These are phyloP conservation scores for Eimeria brunetti DNA, from an alignment of 169 alveolate species.

Conservation along the genomic window DNA sequence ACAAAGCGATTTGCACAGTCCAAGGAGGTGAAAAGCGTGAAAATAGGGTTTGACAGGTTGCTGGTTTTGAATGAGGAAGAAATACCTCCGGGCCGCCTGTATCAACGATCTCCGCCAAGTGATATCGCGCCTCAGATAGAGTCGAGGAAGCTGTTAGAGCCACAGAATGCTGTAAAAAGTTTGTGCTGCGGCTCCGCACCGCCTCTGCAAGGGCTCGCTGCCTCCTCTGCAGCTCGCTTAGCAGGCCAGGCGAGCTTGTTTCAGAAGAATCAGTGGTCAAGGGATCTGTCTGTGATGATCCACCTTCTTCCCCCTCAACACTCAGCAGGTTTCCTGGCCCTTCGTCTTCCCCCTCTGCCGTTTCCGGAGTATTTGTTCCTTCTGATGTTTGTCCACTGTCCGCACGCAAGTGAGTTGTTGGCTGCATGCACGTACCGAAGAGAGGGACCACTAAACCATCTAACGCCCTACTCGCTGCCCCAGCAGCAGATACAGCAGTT, in stretches of 20 bases:
- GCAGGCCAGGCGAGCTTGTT: constrained; percentile 7
- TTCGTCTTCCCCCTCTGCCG: background rate
- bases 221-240: constrained; percentile 45
- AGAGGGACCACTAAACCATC: constrained; percentile 28
- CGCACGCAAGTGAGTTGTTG: background rate
- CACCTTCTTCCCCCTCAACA: background rate
- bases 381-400: background rate
- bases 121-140: constrained; percentile 62
- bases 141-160: constrained; percentile 34
- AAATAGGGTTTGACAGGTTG: background rate
- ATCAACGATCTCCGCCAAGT: constrained; percentile 55
- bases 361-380: background rate
- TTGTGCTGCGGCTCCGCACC: constrained; percentile 42
- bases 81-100: constrained; percentile 73
- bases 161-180: constrained; percentile 55
- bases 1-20: background rate
- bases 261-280: background rate
- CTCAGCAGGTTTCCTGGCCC: background rate
- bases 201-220: constrained; percentile 59
- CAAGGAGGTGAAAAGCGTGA: background rate
- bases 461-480: constrained; percentile 1
- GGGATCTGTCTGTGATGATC: background rate
- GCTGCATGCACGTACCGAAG: constrained; percentile 15
- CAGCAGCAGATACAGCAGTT: constrained; percentile 26
- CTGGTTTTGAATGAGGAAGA: background rate